These are phyloP conservation scores for Ganoderma sp. DNA, from an alignment of 1,284 basidiomycete species.

Conservation along the genomic window DNA sequence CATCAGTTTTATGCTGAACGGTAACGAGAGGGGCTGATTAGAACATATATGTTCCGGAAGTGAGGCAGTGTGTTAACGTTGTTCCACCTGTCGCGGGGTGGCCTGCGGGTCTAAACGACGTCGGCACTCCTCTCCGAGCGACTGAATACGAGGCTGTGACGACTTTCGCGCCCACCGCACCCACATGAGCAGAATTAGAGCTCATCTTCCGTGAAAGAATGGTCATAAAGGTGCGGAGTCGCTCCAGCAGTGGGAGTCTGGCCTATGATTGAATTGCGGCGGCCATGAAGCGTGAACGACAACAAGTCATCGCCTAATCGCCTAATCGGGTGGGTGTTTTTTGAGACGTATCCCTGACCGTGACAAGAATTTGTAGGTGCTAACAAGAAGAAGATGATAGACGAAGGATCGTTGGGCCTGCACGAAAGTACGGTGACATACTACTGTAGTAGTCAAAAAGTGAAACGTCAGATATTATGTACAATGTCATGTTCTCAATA, in stretches of 20 bases:
- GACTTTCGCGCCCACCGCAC: background rate
- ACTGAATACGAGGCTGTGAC: background rate
- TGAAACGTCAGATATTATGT: no score
- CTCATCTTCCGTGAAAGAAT: background rate
- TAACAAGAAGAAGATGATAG: background rate
- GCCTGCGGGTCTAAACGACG: background rate
- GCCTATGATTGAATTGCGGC: background rate
- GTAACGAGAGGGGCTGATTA: background rate
- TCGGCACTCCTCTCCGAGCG: background rate
- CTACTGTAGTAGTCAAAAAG: no score
- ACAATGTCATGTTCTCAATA: background rate
- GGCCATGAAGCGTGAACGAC: background rate
- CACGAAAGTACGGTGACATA: no score
- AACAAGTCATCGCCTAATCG: no score
- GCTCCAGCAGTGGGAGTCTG: background rate
- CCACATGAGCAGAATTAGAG: background rate
- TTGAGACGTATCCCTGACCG: no score
- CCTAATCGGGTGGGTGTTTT: no score
- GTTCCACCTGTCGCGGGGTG: background rate
- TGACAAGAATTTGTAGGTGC: background rate
- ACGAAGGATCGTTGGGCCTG: background rate
- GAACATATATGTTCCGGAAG: background rate
- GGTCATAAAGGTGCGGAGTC: background rate
- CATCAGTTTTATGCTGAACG: background rate
- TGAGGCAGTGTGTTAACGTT: background rate